Conservation (phyloP, 2,329 filamentous ascomycete species). For the Phoma herbarum region DNA sequence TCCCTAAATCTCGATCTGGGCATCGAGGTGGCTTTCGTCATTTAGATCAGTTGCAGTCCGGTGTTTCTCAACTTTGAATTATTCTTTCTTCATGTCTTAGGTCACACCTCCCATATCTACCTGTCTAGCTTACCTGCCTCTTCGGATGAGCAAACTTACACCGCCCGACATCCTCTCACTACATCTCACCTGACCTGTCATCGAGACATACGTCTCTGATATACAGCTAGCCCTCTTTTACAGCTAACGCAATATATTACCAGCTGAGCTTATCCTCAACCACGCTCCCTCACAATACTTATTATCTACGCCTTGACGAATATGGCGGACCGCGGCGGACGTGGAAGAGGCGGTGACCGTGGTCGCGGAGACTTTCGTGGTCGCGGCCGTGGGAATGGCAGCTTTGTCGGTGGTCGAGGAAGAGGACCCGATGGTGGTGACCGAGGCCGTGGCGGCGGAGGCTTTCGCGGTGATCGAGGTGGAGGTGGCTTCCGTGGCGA, state of each 20-base stretch:
- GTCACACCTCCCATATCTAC: not conserved
- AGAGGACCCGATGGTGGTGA: slow-evolving; percentile 24
- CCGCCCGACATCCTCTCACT: not conserved
- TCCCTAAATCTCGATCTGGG: not conserved
- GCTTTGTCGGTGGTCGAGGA: slow-evolving; percentile 26
- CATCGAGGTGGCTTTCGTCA: not conserved
- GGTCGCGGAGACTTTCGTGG: slow-evolving; percentile 33
- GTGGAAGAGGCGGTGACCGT: slow-evolving; percentile 29
- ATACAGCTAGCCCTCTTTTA: not conserved
- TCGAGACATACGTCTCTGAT: not conserved
- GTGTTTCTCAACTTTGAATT: not conserved
- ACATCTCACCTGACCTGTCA: not conserved
- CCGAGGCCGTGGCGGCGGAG: slow-evolving; percentile 32
- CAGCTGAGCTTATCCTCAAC: not conserved
- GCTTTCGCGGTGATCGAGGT: slow-evolving; percentile 23
- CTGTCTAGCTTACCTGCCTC: not conserved
- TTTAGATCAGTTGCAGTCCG: not conserved
- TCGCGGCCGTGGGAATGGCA: slow-evolving; percentile 37
- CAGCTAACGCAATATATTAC: not conserved
- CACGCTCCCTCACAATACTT: not conserved
- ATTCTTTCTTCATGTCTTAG: not conserved
- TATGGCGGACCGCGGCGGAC: slow-evolving; percentile 21
- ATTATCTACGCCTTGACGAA: not conserved
- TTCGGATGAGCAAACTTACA: not conserved
- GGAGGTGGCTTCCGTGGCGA: slow-evolving; percentile 10